Percentiles rank a stretch among this genome's conserved stretches.
phyloP scores from a whole-genome alignment of 169 alveolate genomes.

The Besnoitia besnoiti region DNA sequence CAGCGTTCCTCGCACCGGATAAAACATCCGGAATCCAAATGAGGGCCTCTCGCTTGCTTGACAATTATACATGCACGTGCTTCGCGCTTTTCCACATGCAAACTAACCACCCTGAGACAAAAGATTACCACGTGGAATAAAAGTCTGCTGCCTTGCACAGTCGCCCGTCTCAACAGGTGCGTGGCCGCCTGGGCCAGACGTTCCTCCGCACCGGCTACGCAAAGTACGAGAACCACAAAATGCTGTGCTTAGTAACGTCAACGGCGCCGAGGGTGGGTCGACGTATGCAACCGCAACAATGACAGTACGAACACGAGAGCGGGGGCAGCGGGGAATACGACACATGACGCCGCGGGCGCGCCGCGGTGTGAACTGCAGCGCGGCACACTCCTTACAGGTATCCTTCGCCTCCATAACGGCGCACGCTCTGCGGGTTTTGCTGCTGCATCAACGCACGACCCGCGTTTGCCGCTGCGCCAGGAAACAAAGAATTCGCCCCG shows the following conservation, averaged over 20 bases:
- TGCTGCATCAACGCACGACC: not conserved
- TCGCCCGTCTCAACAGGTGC: not conserved
- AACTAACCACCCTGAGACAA: not conserved
- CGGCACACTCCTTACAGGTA: not conserved
- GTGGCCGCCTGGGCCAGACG: not conserved
- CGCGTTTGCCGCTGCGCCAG: not conserved
- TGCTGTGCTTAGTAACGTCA: not conserved
- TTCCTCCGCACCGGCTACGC: not conserved
- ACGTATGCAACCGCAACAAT: not conserved
- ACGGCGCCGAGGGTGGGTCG: not conserved
- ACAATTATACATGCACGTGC: too few relatives aligned
- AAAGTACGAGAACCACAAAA: not conserved
- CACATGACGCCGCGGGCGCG: not conserved
- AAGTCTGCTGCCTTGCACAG: not conserved
- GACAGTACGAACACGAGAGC: not conserved
- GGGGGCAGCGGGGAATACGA: not conserved
- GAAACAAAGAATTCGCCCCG: not conserved
- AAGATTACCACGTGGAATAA: not conserved
- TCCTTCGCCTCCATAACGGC: slow-evolving; percentile 10
- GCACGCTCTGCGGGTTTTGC: slow-evolving; percentile 35
- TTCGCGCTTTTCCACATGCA: not conserved
- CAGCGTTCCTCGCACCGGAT: slow-evolving; percentile 9
- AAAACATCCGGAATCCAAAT: not conserved
- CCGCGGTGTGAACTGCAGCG: not conserved
- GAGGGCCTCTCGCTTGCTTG: not conserved